Conservation (phyloP, 1,139 yeast species). For the Blastobotrys capitulatus region DNA sequence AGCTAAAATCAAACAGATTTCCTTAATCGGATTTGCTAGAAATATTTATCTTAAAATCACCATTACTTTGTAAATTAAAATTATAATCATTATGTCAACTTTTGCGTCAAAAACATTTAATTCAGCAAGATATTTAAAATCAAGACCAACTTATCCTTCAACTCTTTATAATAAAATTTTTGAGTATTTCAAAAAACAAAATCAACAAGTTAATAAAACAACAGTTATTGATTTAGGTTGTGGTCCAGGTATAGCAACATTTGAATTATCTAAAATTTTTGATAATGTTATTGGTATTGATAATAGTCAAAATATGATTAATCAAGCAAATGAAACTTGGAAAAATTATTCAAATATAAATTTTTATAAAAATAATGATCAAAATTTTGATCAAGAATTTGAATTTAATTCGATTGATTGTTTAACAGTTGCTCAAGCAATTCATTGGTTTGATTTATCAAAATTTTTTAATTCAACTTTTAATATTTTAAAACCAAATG, state of each 20-base stretch:
- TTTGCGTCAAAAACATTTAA: slow-evolving; percentile 39
- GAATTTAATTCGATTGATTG: slow-evolving; percentile 43
- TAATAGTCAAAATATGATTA: slow-evolving; percentile 59
- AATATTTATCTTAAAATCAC: too few relatives aligned
- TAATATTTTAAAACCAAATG: slow-evolving; percentile 49
- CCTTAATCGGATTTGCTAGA: too few relatives aligned
- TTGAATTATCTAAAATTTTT: slow-evolving; percentile 44
- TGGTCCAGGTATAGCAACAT: slow-evolving; percentile 79
- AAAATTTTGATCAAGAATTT: slow-evolving; percentile 24
- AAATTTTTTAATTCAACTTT: slow-evolving; percentile 47
- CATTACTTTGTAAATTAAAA: too few relatives aligned
- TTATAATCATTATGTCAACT: too few relatives aligned
- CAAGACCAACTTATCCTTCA: slow-evolving; percentile 63
- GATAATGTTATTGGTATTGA: slow-evolving; percentile 61
- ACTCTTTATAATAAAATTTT: slow-evolving; percentile 45
- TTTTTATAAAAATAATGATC: slow-evolving; percentile 37
- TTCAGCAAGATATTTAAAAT: slow-evolving; percentile 51
- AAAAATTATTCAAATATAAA: slow-evolving; percentile 21
- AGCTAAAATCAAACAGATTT: too few relatives aligned
- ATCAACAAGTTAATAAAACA: background rate
- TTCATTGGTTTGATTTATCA: slow-evolving; percentile 68
- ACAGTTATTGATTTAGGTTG: slow-evolving; percentile 69
- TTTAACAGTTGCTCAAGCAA: slow-evolving; percentile 71
- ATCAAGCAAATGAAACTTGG: slow-evolving; percentile 37
- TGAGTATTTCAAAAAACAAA: slow-evolving; percentile 30